These are phyloP conservation scores for Senna siamea DNA, from an alignment of 306 rosid genomes.

Conservation along the genomic window DNA sequence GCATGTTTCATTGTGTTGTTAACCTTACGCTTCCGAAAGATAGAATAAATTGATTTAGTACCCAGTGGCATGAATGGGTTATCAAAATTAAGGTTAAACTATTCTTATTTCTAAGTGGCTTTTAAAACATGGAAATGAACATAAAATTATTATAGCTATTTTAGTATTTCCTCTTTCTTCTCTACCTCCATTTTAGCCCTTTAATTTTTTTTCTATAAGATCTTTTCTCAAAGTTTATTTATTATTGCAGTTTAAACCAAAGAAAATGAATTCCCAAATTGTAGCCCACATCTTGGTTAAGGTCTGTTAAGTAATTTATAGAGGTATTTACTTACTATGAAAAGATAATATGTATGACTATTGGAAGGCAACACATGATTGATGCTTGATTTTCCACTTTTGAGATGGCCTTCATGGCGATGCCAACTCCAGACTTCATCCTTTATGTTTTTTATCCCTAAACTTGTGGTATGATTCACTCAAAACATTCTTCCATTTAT, in stretches of 20 bases:
- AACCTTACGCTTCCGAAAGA: too few species aligned
- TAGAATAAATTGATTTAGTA: too few species aligned
- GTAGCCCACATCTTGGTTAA: constrained; percentile 90
- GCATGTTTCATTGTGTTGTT: too few species aligned
- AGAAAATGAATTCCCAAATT: constrained; percentile 85
- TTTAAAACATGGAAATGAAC: too few species aligned
- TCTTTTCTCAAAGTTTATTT: not conserved
- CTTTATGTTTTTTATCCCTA: constrained; percentile 91
- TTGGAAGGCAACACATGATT: constrained; percentile 2
- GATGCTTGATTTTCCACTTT: not conserved
- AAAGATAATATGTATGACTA: not conserved
- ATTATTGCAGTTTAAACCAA: constrained; percentile 78
- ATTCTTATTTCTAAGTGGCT: too few species aligned
- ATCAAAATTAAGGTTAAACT: too few species aligned
- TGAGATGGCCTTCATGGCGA: constrained; percentile 88
- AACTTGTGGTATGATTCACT: constrained; percentile 78
- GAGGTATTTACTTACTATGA: not conserved
- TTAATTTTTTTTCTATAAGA: not conserved
- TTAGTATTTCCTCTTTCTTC: not conserved
- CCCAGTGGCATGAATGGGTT: too few species aligned
- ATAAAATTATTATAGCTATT: not conserved
- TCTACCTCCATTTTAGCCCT: not conserved
- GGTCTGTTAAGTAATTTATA: constrained; percentile 43
- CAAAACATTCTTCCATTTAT: not conserved
- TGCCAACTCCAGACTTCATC: constrained; percentile 98